Evolutionary conservation across 345 rosid genomes (phyloP).

Genomic region (Triadica sebifera): DNA sequence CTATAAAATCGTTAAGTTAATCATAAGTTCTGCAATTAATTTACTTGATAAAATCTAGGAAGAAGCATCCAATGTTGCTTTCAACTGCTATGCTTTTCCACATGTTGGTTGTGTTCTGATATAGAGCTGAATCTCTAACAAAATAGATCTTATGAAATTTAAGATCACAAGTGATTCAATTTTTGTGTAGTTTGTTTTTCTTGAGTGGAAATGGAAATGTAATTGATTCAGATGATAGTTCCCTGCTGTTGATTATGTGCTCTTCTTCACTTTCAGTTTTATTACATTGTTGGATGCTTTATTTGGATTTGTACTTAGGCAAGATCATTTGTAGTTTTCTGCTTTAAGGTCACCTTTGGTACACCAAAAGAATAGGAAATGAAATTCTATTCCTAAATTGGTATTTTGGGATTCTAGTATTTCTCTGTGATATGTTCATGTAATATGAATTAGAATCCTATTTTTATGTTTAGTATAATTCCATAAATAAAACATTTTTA

Average conservation of each 20-base stretch:
- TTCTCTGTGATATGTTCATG: too few relatives aligned
- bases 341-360: too few relatives aligned
- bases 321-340: not conserved
- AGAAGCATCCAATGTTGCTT: not conserved
- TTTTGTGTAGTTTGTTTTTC: not conserved
- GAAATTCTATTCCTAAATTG: too few relatives aligned
- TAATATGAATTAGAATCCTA: too few relatives aligned
- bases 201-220: not conserved
- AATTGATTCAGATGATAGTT: not conserved
- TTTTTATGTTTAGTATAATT: too few relatives aligned
- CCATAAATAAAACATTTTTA: too few relatives aligned
- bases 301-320: too few relatives aligned
- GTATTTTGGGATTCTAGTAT: too few relatives aligned
- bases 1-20: too few relatives aligned
- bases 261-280: not conserved
- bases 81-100: not conserved
- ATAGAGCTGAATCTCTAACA: not conserved
- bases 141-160: not conserved
- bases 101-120: not conserved
- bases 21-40: not conserved
- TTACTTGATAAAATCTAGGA: not conserved
- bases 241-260: not conserved
- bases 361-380: too few relatives aligned
- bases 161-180: too few relatives aligned
- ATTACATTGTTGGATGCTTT: not conserved